phyloP scores from a whole-genome alignment of 805 yeast species.

The Spathaspora passalidarum region DNA sequence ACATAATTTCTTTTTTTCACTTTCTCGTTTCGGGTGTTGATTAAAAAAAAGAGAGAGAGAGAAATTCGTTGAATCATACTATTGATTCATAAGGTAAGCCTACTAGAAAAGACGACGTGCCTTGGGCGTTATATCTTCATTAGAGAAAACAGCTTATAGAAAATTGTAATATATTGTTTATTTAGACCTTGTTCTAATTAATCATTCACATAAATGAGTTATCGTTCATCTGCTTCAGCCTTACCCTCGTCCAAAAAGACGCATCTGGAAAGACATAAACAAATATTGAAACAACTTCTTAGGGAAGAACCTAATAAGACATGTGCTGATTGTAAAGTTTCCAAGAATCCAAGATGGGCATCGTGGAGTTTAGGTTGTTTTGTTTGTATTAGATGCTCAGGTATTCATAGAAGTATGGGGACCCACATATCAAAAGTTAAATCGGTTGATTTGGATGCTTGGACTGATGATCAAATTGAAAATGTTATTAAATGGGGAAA shows the following conservation, averaged over 20 bases:
- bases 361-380: conserved; percentile 94
- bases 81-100: too few relatives aligned
- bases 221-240: conserved; percentile 18
- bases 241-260: conserved; percentile 44
- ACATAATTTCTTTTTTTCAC: too few relatives aligned
- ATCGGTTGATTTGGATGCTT: conserved; percentile 90
- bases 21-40: too few relatives aligned
- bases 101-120: too few relatives aligned
- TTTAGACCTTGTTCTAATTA: too few relatives aligned
- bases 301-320: conserved; percentile 71
- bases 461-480: conserved; percentile 91
- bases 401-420: conserved; percentile 92
- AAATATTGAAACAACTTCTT: conserved; percentile 69
- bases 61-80: too few relatives aligned
- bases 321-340: conserved; percentile 90
- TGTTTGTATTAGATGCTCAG: conserved; percentile 92
- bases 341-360: conserved; percentile 96
- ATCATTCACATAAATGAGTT: conserved; percentile 11
- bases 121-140: too few relatives aligned
- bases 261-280: conserved; percentile 56
- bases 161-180: too few relatives aligned
- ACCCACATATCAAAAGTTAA: conserved; percentile 92
- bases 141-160: too few relatives aligned
- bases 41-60: too few relatives aligned
- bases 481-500: conserved; percentile 88